These are phyloP conservation scores for Rhodotorula sp. DNA, from an alignment of 1,284 basidiomycete genomes.

Conservation along the genomic window DNA sequence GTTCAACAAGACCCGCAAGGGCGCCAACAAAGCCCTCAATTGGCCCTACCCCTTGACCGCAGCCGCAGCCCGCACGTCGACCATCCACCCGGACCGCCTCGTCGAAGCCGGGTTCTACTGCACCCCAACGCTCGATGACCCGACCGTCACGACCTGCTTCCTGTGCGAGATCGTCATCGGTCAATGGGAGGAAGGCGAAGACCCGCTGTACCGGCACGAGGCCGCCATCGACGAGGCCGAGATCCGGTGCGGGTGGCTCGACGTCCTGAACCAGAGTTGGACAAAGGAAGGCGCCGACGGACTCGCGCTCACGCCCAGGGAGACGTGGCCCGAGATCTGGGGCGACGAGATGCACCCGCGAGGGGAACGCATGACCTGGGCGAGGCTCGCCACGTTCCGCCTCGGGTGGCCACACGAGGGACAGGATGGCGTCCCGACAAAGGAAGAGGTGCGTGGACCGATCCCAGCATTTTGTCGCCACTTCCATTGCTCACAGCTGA, in stretches of 20 bases:
- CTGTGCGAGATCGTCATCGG: conserved; percentile 23
- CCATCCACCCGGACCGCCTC: conserved; percentile 35
- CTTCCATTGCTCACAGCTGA: neutral
- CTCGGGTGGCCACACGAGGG: conserved; percentile 33
- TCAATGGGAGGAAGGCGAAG: conserved; percentile 33
- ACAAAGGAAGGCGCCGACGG: neutral
- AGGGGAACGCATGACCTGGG: conserved; percentile 7
- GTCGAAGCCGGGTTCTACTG: conserved; percentile 31
- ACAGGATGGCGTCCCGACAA: conserved; percentile 21
- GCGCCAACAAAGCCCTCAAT: conserved; percentile 15
- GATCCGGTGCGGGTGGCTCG: conserved; percentile 17
- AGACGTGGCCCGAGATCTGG: conserved; percentile 19
- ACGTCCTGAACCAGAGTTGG: conserved; percentile 7
- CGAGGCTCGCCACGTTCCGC: conserved; percentile 23
- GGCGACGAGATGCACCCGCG: conserved; percentile 13
- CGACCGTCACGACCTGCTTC: conserved; percentile 36
- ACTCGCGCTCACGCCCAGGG: neutral
- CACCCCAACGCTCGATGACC: conserved; percentile 22
- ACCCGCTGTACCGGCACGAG: conserved; percentile 21
- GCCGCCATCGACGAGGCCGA: conserved; percentile 16
- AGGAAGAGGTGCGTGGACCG: conserved; percentile 20
- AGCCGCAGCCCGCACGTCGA: conserved; percentile 7
- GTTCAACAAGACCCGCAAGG: conserved; percentile 35
- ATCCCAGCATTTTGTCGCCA: too few species aligned
- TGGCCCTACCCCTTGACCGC: conserved; percentile 32